Evolutionary conservation across 306 rosid genomes (phyloP), one percentile per base, ranked within the genome.

Genomic region (Quillaja saponaria): DNA sequence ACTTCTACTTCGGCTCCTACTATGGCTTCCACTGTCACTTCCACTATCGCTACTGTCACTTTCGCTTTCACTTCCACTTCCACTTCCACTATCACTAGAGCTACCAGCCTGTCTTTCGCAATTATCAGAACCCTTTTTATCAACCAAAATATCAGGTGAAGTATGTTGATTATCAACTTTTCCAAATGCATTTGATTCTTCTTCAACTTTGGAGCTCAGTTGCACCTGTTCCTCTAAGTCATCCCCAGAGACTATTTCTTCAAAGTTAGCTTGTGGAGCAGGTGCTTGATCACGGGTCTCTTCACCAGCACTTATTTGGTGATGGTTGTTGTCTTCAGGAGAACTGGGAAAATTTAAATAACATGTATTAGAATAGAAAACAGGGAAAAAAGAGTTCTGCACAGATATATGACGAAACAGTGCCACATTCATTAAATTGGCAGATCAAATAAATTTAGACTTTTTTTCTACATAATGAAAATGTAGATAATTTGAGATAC

Each of bases 11-110:
- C 78, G 77, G 79, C 96, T 85, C 73, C 81, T 86, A 63, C 98
- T 88, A 65, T 66, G 90, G 75, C 95, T 88, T 69, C 85, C 90
- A 75, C 96, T 92, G 65, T 82, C 98, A 71, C 92, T 88, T 69
- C 79, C 95, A 66, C 85, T 86, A 46, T 82, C 95, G 13, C 94
- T 86, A 80, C 95, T 92, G 78, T 86, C 87, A 74, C 95, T 86
- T n/a, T 76, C 96, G 63, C 92, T 88, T 28, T 85, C 96, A 58
- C 91, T 88, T 82, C 80, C n/a, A n/a, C n/a, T n/a, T n/a, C n/a
- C 96, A 65, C 95, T 91, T 53, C 85, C 96, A 63, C 90, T 88
- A 18, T 77, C 90, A 68, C 95, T 86, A 34, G 96, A 84, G 80
- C 89, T 89, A 47, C 79, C 96, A 15, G 73, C 89, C 56, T 61